Conservation (phyloP, 331 rosid genomes). For the Malus hybrid region DNA sequence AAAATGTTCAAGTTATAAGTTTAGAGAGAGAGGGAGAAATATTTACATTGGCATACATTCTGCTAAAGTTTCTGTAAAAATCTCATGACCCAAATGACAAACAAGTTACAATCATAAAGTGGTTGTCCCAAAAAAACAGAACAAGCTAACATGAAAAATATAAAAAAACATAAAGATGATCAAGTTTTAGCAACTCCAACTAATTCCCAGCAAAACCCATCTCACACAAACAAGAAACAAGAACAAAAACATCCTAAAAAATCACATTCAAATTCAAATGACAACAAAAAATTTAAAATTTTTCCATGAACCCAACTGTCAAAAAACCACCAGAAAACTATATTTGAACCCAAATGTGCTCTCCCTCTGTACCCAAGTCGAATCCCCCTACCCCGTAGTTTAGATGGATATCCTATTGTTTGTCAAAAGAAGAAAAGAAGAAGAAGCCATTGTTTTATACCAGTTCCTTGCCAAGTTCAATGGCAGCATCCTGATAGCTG, state of each 20-base stretch:
- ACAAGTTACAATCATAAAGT: conserved; percentile 32
- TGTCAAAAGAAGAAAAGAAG: not conserved
- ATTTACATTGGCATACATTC: conserved; percentile 1
- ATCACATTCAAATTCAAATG: not conserved
- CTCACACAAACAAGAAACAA: not conserved
- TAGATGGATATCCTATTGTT: too few species aligned
- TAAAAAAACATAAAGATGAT: not conserved
- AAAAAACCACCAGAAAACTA: too few species aligned
- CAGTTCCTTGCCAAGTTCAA: conserved; percentile 90
- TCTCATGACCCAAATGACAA: conserved; percentile 21
- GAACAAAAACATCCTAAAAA: not conserved
- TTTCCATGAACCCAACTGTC: not conserved
- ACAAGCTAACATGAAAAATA: not conserved
- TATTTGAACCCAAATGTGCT: not conserved
- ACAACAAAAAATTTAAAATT: not conserved
- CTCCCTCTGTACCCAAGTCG: too few species aligned
- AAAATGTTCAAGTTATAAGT: not conserved
- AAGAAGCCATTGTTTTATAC: conserved; percentile 24
- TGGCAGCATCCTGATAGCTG: conserved; percentile 92
- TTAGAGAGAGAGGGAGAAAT: not conserved
- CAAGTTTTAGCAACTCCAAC: conserved; percentile 4
- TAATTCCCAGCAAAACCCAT: conserved; percentile 14
- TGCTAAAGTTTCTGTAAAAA: not conserved
- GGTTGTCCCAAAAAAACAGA: conserved; percentile 8
- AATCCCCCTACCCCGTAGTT: too few species aligned